A percentile compares a stretch with the other conserved stretches of the same genome.
Evolutionary conservation across 2,329 filamentous ascomycete genomes (phyloP).

Genomic region (Cucurbitaria berberidis): DNA sequence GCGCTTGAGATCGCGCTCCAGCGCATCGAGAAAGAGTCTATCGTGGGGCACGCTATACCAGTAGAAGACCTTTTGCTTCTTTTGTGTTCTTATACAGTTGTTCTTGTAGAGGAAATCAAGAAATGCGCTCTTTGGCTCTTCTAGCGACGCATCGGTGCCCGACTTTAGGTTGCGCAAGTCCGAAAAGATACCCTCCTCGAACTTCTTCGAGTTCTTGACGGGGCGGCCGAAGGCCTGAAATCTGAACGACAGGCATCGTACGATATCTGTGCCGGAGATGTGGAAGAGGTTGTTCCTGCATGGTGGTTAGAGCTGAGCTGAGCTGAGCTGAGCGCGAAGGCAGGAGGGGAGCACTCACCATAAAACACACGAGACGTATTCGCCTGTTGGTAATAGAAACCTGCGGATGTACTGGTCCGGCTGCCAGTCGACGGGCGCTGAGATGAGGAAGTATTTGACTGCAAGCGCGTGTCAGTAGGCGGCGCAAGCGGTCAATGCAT

Average conservation of each 20-base stretch:
- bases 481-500: slow-evolving; percentile 4
- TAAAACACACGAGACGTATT: slow-evolving; percentile 98
- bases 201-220: slow-evolving; percentile 99
- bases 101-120: slow-evolving; percentile 99
- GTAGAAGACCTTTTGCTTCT: slow-evolving; percentile 99
- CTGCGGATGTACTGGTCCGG: slow-evolving; percentile 95
- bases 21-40: slow-evolving; percentile 92
- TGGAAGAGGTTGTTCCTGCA: slow-evolving; percentile 96
- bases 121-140: slow-evolving; percentile 98
- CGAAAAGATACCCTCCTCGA: slow-evolving; percentile 99
- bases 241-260: slow-evolving; percentile 94
- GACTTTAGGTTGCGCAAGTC: slow-evolving; percentile 98
- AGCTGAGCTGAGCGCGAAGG: background rate
- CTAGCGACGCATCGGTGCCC: slow-evolving; percentile 94
- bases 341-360: slow-evolving; percentile 62
- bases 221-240: slow-evolving; percentile 98
- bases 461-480: slow-evolving; percentile 40
- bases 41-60: slow-evolving; percentile 99
- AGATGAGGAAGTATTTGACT: slow-evolving; percentile 99
- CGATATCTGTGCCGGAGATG: slow-evolving; percentile 98
- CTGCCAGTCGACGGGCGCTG: slow-evolving; percentile 96
- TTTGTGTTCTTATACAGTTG: slow-evolving; percentile 99
- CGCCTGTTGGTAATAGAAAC: slow-evolving; percentile 93
- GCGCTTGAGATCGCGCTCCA: slow-evolving; percentile 96
- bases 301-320: slow-evolving; percentile 32